A percentile compares a stretch with the other conserved stretches of the same genome.
Evolutionary conservation across 2,329 filamentous ascomycete species (phyloP).

Genomic region (Aureobasidium vineae): DNA sequence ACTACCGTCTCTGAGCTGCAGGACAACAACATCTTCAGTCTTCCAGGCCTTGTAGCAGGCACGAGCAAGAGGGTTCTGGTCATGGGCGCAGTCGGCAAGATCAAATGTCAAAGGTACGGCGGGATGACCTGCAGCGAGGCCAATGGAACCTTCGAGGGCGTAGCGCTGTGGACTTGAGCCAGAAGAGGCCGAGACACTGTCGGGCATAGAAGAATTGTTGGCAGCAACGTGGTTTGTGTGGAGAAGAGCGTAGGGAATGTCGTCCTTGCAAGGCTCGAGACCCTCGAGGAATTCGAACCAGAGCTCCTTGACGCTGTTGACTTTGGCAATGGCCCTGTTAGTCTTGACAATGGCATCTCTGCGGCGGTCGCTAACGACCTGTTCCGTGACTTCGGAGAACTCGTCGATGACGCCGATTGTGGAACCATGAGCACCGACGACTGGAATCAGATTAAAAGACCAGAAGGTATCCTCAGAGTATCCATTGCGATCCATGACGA

Average conservation of each 20-base stretch:
- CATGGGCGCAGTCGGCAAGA: conserved; percentile 1
- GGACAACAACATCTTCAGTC: conserved; percentile 8
- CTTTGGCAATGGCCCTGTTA: conserved; percentile 11
- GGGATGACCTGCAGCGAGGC: conserved; percentile 8
- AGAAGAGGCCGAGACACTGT: neutral
- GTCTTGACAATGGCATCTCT: conserved; percentile 27
- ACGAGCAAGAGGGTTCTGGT: conserved; percentile 7
- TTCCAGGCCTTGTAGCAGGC: conserved; percentile 17
- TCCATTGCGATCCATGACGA: conserved; percentile 34
- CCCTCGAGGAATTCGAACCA: conserved; percentile 28
- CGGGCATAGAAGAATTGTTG: neutral
- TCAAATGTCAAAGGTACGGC: conserved; percentile 14
- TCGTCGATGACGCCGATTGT: conserved; percentile 28
- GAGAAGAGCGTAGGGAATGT: conserved; percentile 28
- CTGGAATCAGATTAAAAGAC: conserved; percentile 34
- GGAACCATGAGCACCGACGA: conserved; percentile 29
- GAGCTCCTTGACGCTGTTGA: conserved; percentile 26
- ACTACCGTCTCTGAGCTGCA: conserved; percentile 14
- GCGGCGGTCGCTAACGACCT: conserved; percentile 25
- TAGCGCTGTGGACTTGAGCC: neutral
- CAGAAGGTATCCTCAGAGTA: conserved; percentile 37
- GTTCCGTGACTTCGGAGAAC: conserved; percentile 28
- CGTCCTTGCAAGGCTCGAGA: conserved; percentile 26
- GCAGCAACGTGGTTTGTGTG: conserved; percentile 26
- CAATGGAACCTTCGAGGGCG: conserved; percentile 15